Evolutionary conservation across 2,329 filamentous ascomycete genomes (phyloP), one percentile per base, ranked within the genome.

Genomic region (Aspergillus ruber): DNA sequence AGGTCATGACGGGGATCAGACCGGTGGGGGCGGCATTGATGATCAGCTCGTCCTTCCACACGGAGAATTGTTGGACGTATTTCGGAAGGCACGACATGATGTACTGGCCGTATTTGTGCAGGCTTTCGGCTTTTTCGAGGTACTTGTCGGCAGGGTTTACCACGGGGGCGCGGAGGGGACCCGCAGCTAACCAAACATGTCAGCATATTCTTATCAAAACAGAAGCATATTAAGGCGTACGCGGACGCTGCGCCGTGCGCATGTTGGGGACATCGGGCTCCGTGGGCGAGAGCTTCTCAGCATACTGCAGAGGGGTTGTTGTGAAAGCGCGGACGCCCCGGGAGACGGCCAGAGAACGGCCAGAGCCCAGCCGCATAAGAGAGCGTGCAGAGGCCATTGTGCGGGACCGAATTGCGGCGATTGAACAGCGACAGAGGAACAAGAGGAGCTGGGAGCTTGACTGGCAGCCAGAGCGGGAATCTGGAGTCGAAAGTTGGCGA

Each of bases 21-120:
- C 89, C 93, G 33, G 86, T 75, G 1, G 93, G 93, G 42, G 88
- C 79, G 64, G 97, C 93, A 73, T 94, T 91, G 69, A 96, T 88
- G 60, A 86, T 90, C 67, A 98, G 83, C 74, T 98, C 93, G 68
- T 98, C 93, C 76, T 98, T 98, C 93, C 93, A 98, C 47, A 98
- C 91, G 10, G 90, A 95, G 76, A 97, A 97, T 75, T 98, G 93
- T 76, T 98, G 94, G 62, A 98, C 82, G 74, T 95, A 96, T 78
- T 96, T 97, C 62, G 93, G 94, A 65, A 98, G 74, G 71, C 88
- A 95, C 58, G 90, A 90, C 82, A 98, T 91, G 64, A 98, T 76
- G 81, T 95, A 98, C 66, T 94, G 84, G 63, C 93, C 93, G 67
- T 98, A 98, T 64, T 84, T 86, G 78, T 98, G 93, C 66, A 97